Evolutionary conservation across 2,329 filamentous ascomycete genomes (phyloP), one percentile per base, ranked within the genome.

Genomic region (Botrytis medusae): DNA sequence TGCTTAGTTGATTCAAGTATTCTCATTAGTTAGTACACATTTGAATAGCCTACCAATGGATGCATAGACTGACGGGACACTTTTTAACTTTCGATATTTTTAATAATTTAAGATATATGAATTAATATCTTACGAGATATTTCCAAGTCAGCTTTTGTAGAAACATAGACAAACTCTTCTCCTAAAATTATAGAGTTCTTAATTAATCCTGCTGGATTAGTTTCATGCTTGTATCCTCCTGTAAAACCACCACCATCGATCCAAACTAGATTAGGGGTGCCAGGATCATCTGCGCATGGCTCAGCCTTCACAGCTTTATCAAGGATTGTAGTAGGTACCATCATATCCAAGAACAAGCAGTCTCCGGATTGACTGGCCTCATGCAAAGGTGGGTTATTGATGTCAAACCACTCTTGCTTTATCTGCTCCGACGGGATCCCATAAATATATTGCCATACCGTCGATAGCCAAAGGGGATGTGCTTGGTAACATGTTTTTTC

Each of bases 341-440:
- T 81, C 6, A 87, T 82, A 75, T 86, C 85, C 9, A 87, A 76
- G 74, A 85, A 86, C 14, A 84, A 78, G 74, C 85, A 87, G 73
- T 86, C 85, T 76, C 87, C 85, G 22, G 59, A 62, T 62, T 62
- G 59, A 40, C 34, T 40, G 16, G 34, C 22, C 40, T 62, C 59
- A 40, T 62, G 59, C 10, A 4, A 40, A 25, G 59, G 59, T n/a
- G 59, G 34, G 40, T 62, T 62, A 22, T 62, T 40, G 22, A 62
- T 62, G n/a, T 40, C 59, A 7, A 62, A 62, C 34, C 10, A 40
- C 6, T 34, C 34, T 40, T 6, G 59, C 22, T 62, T 62, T 22
- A 62, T 62, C 37, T 62, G 34, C 18, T 40, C 34, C 10, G n/a
- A 25, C 2, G 34, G 22, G 2, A 62, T 20, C 22, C 32, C 32